Conservation (phyloP, 805 yeast species). For the Ogataea paraovalis region DNA sequence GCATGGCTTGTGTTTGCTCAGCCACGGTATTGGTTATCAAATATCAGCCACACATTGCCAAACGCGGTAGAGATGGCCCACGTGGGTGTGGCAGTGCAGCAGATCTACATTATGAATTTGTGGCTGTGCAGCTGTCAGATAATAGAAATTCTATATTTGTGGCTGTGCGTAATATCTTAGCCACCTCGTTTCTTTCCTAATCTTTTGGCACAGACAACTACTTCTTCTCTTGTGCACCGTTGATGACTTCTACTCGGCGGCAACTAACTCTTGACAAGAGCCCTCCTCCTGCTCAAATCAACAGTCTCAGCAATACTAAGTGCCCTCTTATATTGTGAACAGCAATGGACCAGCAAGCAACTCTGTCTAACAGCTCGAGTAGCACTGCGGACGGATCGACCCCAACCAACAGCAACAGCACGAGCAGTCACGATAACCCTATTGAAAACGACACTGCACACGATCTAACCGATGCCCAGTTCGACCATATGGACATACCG, state of each 20-base stretch:
- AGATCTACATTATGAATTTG: not conserved
- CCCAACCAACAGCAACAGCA: not conserved
- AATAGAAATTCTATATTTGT: not conserved
- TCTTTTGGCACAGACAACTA: not conserved
- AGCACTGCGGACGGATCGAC: not conserved
- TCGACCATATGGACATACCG: constrained; percentile 22
- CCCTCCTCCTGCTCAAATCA: no score
- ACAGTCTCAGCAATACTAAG: no score
- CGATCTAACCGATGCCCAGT: constrained; percentile 9
- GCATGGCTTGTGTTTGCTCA: not conserved
- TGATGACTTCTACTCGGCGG: no score
- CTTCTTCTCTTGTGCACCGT: no score
- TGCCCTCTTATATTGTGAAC: no score
- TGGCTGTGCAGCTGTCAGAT: not conserved
- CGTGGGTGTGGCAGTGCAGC: not conserved
- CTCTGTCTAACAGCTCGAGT: not conserved
- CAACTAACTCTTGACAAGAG: no score
- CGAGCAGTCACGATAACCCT: not conserved
- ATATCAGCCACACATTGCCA: not conserved
- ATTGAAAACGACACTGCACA: not conserved
- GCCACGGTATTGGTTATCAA: not conserved
- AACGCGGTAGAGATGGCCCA: not conserved
- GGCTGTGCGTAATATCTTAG: not conserved
- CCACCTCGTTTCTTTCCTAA: not conserved
- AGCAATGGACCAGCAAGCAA: not conserved